Evolutionary conservation across 2,329 filamentous ascomycete genomes (phyloP).

Genomic region (Albophoma yamanashiensis): DNA sequence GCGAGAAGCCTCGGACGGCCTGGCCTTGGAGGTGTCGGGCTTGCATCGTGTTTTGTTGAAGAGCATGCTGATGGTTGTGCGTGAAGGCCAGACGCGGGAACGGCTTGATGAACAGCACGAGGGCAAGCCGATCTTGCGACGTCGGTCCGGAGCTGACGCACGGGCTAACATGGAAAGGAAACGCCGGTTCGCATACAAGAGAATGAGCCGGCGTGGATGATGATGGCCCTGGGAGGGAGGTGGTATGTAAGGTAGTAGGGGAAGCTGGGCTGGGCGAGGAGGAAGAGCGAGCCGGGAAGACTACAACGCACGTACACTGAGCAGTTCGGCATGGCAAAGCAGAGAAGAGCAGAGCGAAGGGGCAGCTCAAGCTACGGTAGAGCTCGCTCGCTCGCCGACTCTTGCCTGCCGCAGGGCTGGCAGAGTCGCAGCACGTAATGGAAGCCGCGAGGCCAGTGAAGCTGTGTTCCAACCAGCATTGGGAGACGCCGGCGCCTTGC

Average conservation of each 20-base stretch:
- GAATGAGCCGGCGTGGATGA: background rate
- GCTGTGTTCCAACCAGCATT: too few species aligned
- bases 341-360: background rate
- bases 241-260: background rate
- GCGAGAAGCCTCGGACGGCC: conserved; percentile 2
- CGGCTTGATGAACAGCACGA: background rate
- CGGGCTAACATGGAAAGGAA: background rate
- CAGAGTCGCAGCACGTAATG: too few species aligned
- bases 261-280: background rate
- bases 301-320: background rate
- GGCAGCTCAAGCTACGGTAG: background rate
- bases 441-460: too few species aligned
- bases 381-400: background rate
- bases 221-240: background rate
- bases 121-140: background rate
- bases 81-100: background rate
- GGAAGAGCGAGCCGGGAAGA: background rate
- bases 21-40: conserved; percentile 3
- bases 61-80: conserved; percentile 11
- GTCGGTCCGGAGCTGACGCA: background rate
- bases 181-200: background rate
- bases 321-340: background rate
- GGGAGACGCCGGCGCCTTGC: too few species aligned
- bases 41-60: conserved; percentile 9
- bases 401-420: background rate